phyloP scores from a whole-genome alignment of 345 rosid genomes.

The Alliaria petiolata region DNA sequence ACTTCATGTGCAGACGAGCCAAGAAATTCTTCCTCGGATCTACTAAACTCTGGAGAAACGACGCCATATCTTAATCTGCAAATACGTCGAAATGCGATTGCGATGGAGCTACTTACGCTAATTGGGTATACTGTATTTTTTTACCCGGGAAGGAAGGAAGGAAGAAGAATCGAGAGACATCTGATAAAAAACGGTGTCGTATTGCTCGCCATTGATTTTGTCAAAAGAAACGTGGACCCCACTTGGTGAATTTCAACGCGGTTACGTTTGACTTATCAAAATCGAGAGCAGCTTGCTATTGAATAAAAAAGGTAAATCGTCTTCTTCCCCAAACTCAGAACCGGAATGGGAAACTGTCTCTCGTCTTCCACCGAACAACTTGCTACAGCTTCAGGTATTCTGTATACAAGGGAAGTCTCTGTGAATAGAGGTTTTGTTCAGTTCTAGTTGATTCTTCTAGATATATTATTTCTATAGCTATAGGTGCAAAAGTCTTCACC shows the following conservation, averaged over 20 bases:
- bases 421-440: too few relatives aligned
- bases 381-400: neutral
- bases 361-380: neutral
- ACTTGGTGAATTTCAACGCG: neutral
- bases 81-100: neutral
- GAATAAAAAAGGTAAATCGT: too few relatives aligned
- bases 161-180: slow-evolving; percentile 5
- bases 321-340: neutral
- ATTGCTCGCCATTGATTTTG: neutral
- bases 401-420: too few relatives aligned
- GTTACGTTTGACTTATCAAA: neutral
- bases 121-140: neutral
- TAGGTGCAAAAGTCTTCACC: too few relatives aligned
- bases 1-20: slow-evolving; percentile 73
- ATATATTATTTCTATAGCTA: too few relatives aligned
- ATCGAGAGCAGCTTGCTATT: neutral
- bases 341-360: neutral
- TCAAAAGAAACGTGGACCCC: neutral
- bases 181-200: neutral
- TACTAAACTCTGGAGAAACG: slow-evolving; percentile 41
- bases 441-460: too few relatives aligned
- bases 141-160: slow-evolving; percentile 9
- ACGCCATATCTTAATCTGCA: slow-evolving; percentile 33
- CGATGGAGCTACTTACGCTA: neutral
- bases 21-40: slow-evolving; percentile 76